Evolutionary conservation across 345 rosid genomes (phyloP).

Genomic region (Hypericum perforatum): DNA sequence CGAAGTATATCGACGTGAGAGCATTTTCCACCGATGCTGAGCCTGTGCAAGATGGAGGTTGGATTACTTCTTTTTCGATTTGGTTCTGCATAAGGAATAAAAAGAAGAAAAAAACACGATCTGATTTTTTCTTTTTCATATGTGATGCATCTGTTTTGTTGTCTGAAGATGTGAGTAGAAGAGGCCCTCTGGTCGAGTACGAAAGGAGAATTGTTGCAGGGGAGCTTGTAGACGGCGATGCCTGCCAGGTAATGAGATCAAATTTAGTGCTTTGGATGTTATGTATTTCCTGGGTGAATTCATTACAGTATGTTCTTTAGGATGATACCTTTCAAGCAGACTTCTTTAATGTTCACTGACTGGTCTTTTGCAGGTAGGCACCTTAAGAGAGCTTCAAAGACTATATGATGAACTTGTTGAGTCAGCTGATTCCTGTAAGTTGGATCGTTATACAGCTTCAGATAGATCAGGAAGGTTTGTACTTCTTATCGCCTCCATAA

Average conservation of each 20-base stretch:
- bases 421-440: constrained; percentile 65
- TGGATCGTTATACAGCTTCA: constrained; percentile 87
- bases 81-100: background rate
- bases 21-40: constrained; percentile 42
- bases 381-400: constrained; percentile 81
- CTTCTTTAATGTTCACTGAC: too few species aligned
- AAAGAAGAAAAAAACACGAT: background rate
- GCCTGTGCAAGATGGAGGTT: constrained; percentile 34
- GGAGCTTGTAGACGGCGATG: constrained; percentile 83
- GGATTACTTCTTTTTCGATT: background rate
- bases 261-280: background rate
- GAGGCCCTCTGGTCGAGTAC: constrained; percentile 86
- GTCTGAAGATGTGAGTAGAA: constrained; percentile 38
- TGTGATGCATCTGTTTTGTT: background rate
- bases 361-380: constrained; percentile 43
- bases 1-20: constrained; percentile 25
- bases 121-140: background rate
- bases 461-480: constrained; percentile 64
- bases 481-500: constrained; percentile 7
- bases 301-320: too few species aligned
- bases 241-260: constrained; percentile 48
- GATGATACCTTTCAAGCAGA: too few species aligned
- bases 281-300: background rate
- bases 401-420: constrained; percentile 78
- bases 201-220: constrained; percentile 65